These are phyloP conservation scores for Straminergon stramineum DNA, from an alignment of 225 moss, liverwort and hornwort genomes.

Conservation along the genomic window DNA sequence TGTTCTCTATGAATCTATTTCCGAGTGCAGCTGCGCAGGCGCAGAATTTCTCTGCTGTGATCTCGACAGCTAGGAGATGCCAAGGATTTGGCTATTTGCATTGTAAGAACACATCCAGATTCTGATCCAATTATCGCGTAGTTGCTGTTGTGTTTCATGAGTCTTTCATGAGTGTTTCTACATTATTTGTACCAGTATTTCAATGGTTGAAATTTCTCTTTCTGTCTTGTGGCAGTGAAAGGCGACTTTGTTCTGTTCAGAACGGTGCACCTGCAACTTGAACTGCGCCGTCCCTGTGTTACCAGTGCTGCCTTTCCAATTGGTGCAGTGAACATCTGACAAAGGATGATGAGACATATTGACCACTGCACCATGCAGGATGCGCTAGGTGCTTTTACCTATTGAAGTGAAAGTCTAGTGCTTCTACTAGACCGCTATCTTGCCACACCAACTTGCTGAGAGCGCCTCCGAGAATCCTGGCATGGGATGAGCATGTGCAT, in stretches of 20 bases:
- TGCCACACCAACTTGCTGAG: slow-evolving; percentile 1
- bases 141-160: not conserved
- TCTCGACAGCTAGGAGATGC: not conserved
- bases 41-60: not conserved
- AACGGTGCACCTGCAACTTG: not conserved
- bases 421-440: not conserved
- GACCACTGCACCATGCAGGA: not conserved
- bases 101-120: not conserved
- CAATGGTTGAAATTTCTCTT: not conserved
- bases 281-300: not conserved
- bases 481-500: not conserved
- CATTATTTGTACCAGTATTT: not conserved
- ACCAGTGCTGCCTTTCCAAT: not conserved
- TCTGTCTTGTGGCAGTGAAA: slow-evolving; percentile 1
- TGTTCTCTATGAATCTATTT: not conserved
- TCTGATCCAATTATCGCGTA: not conserved
- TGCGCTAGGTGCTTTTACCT: not conserved
- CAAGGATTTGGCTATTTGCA: not conserved
- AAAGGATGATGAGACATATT: not conserved
- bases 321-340: not conserved
- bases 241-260: not conserved
- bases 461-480: slow-evolving; percentile 1
- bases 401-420: not conserved
- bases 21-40: not conserved
- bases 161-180: not conserved